Percentiles rank a stretch among this genome's conserved stretches.
phyloP scores from a whole-genome alignment of 768 basidiomycete species.

The Pisolithus sp. region DNA sequence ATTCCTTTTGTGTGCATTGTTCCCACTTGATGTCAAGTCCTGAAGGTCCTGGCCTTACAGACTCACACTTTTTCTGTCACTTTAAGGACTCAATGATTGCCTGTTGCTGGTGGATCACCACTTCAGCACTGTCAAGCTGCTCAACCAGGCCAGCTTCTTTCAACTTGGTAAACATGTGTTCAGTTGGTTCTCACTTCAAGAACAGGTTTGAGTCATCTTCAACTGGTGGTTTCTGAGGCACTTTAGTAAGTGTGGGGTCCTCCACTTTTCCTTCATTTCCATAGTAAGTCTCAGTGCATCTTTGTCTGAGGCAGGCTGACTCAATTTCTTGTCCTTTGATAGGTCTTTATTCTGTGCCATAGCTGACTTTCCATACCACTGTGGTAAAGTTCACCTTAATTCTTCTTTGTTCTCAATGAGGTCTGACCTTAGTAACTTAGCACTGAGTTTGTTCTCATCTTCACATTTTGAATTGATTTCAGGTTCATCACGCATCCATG shows the following conservation, averaged over 20 bases:
- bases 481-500: neutral
- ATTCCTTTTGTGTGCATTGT: neutral
- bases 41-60: neutral
- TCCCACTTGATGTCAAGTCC: neutral
- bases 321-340: neutral
- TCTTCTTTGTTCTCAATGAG: neutral
- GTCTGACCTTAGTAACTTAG: neutral
- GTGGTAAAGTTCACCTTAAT: neutral
- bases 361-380: neutral
- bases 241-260: neutral
- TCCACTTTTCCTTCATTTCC: neutral
- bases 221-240: neutral
- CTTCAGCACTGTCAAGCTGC: neutral
- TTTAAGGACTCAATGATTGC: neutral
- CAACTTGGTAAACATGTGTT: neutral
- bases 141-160: neutral
- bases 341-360: neutral
- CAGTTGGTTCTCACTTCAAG: neutral
- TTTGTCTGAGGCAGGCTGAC: neutral
- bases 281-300: neutral
- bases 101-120: neutral
- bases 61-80: neutral
- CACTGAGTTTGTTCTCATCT: neutral
- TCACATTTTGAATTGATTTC: neutral
- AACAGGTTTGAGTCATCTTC: too few species aligned